Conservation (phyloP, 192 early-diverging fungal species). For the Backusella westeae region DNA sequence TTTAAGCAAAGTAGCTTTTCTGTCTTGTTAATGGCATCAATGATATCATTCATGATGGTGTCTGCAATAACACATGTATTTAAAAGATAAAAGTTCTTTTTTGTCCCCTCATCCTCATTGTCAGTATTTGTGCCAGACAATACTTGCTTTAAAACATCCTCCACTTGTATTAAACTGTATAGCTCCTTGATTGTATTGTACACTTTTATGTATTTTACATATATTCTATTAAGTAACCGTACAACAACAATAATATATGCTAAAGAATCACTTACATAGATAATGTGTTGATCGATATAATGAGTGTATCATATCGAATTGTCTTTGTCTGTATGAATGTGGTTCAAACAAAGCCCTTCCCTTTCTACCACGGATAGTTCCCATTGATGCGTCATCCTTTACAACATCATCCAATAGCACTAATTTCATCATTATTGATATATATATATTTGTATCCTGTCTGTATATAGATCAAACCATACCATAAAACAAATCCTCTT, state of each 20-base stretch:
- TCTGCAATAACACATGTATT: background rate
- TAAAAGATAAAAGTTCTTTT: background rate
- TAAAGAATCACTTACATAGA: background rate
- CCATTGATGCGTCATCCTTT: background rate
- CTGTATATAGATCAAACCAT: background rate
- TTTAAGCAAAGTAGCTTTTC: background rate
- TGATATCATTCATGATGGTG: background rate
- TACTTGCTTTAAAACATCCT: background rate
- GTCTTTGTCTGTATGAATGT: background rate
- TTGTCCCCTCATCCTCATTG: background rate
- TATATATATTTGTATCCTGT: background rate
- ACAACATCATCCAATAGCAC: constrained; percentile 3
- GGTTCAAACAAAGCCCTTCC: background rate
- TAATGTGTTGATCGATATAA: background rate
- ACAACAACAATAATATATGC: too few species aligned
- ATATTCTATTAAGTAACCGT: background rate
- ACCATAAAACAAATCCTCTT: constrained; percentile 5
- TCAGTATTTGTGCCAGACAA: background rate
- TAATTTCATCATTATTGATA: background rate
- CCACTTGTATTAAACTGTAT: background rate
- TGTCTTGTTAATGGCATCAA: background rate
- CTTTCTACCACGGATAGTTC: background rate
- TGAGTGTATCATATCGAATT: background rate
- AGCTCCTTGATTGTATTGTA: background rate
- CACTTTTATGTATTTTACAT: background rate